A percentile compares a stretch with the other conserved stretches of the same genome.
Evolutionary conservation across 805 yeast genomes (phyloP).

Genomic region (Starmerella powellii): DNA sequence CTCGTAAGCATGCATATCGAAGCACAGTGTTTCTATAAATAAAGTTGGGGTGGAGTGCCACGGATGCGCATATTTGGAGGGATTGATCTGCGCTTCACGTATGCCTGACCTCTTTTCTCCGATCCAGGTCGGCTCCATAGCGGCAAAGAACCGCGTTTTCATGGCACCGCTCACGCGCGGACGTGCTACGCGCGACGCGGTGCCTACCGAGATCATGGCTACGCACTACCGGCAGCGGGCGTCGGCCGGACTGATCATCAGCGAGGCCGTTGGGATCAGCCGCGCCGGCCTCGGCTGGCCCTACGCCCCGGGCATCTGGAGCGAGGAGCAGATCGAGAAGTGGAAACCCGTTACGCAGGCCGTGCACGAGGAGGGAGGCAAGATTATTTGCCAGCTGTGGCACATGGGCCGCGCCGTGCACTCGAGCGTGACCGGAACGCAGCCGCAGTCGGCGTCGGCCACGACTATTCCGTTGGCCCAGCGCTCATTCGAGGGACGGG

Average conservation of each 20-base stretch:
- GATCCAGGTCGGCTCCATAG: slow-evolving; percentile 28
- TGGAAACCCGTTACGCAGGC: slow-evolving; percentile 30
- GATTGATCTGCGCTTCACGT: too few relatives aligned
- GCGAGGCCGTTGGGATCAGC: slow-evolving; percentile 47
- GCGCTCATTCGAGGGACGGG: slow-evolving; percentile 14
- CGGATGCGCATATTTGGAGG: too few relatives aligned
- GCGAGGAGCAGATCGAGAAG: slow-evolving; percentile 25
- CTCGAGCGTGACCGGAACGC: slow-evolving; percentile 13
- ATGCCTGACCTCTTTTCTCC: slow-evolving; percentile 26
- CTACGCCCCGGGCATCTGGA: slow-evolving; percentile 26
- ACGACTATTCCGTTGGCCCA: slow-evolving; percentile 1
- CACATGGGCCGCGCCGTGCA: slow-evolving; percentile 20
- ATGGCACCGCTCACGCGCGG: slow-evolving; percentile 41
- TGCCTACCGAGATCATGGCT: slow-evolving; percentile 37
- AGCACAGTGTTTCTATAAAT: too few relatives aligned
- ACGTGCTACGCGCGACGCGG: slow-evolving; percentile 28
- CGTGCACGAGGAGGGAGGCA: slow-evolving; percentile 24
- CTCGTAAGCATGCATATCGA: too few relatives aligned
- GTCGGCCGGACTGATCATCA: slow-evolving; percentile 35
- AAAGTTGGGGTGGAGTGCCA: too few relatives aligned
- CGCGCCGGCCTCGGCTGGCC: slow-evolving; percentile 35
- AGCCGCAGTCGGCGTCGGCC: slow-evolving; percentile 11
- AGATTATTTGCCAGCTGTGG: slow-evolving; percentile 19
- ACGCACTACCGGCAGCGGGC: slow-evolving; percentile 49
- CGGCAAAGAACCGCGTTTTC: slow-evolving; percentile 32